Conservation (phyloP, 495 filamentous ascomycete species). For the Neurospora sp. region DNA sequence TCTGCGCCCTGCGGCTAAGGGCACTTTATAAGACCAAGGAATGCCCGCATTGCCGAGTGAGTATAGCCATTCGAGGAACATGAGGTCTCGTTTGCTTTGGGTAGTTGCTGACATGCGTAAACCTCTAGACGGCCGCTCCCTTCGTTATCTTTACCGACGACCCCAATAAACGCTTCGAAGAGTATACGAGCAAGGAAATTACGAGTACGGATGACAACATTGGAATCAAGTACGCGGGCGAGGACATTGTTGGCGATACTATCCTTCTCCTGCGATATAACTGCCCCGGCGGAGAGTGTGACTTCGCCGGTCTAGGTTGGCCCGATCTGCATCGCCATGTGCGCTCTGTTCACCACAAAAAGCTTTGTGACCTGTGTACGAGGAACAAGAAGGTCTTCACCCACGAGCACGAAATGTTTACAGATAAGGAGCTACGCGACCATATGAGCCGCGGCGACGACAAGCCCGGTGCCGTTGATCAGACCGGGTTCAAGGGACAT, state of each 20-base stretch:
- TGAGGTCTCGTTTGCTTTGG: not conserved
- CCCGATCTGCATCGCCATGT: constrained; percentile 90
- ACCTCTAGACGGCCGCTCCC: constrained; percentile 55
- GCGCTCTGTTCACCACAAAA: constrained; percentile 64
- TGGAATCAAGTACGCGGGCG: constrained; percentile 80
- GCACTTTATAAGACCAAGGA: constrained; percentile 92
- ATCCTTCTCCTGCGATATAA: constrained; percentile 86
- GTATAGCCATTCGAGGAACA: constrained; percentile 13
- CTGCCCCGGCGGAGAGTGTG: constrained; percentile 76
- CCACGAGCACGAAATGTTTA: constrained; percentile 94
- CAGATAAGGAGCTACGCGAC: constrained; percentile 62
- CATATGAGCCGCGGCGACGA: constrained; percentile 91
- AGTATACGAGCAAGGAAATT: constrained; percentile 65
- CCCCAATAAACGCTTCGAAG: constrained; percentile 66
- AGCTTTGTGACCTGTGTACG: constrained; percentile 93
- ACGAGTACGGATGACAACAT: constrained; percentile 67
- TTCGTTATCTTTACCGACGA: constrained; percentile 91
- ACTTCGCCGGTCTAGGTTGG: constrained; percentile 87
- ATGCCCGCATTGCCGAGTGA: constrained; percentile 86
- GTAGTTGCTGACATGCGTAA: constrained; percentile 1
- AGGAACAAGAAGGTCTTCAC: constrained; percentile 96
- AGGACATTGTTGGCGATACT: constrained; percentile 81
- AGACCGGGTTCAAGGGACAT: constrained; percentile 94
- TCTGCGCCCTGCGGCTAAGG: constrained; percentile 79
- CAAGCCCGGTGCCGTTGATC: constrained; percentile 77